A percentile compares a stretch with the other conserved stretches of the same genome.
Evolutionary conservation across 148 eudicot species (phyloP).

Genomic region (Agrostemma githago): DNA sequence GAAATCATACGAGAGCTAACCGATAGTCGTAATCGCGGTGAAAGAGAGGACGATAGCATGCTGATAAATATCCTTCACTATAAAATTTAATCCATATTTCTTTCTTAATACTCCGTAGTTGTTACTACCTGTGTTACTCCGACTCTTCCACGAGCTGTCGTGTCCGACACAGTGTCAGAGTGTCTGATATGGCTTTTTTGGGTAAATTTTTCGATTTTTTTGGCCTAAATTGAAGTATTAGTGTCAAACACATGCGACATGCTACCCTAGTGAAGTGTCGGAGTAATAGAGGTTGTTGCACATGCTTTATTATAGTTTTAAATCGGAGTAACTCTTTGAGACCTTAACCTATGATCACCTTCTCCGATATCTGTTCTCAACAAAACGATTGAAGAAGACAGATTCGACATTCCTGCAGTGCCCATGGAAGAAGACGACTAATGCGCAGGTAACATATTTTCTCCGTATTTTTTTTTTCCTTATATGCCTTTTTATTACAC

Average conservation of each 20-base stretch:
- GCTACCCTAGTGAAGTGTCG: no score
- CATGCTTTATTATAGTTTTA: no score
- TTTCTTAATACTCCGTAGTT: background rate
- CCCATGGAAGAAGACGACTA: slow-evolving; percentile 87
- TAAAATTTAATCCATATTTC: background rate
- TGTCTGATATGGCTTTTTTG: no score
- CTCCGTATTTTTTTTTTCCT: background rate
- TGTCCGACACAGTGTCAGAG: no score
- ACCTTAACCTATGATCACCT: slow-evolving; percentile 58
- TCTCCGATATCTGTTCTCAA: slow-evolving; percentile 62
- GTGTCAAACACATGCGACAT: no score
- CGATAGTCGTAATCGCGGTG: slow-evolving; percentile 80
- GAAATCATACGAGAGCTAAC: slow-evolving; percentile 73
- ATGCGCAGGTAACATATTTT: background rate
- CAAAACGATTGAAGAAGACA: slow-evolving; percentile 68
- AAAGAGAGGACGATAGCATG: slow-evolving; percentile 63
- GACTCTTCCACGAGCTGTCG: no score
- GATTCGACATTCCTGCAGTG: slow-evolving; percentile 86
- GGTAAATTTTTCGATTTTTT: no score
- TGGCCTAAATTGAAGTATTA: no score
- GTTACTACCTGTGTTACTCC: no score
- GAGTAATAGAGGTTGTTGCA: no score
- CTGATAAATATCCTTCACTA: slow-evolving; percentile 66
- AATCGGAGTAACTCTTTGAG: slow-evolving; percentile 7
- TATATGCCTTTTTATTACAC: background rate